These are phyloP conservation scores for Mycosphaerella sp. DNA, from an alignment of 2,329 filamentous ascomycete genomes.

Conservation along the genomic window DNA sequence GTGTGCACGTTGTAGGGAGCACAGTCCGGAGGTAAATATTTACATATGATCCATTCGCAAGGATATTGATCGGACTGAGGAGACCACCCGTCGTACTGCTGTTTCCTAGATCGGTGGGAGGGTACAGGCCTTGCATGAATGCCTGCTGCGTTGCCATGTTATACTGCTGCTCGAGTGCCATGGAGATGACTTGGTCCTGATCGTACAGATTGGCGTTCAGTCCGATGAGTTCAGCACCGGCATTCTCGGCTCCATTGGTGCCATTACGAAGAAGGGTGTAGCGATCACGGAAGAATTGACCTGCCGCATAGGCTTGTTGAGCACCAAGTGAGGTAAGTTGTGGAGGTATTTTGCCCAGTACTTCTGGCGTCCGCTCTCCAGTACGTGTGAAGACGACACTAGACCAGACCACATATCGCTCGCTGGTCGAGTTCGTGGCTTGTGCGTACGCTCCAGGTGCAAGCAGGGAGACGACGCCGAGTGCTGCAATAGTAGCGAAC, in stretches of 20 bases:
- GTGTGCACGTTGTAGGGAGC: too few relatives aligned
- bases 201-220: constrained; percentile 41
- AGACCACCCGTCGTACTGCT: constrained; percentile 27
- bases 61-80: constrained; percentile 35
- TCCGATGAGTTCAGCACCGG: constrained; percentile 38
- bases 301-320: constrained; percentile 47
- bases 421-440: not conserved
- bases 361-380: constrained; percentile 50
- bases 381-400: constrained; percentile 50
- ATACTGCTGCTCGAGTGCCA: constrained; percentile 44
- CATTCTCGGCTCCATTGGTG: constrained; percentile 15
- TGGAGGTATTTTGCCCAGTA: constrained; percentile 30
- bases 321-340: constrained; percentile 50
- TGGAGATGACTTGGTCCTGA: constrained; percentile 43
- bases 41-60: constrained; percentile 43
- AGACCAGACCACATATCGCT: constrained; percentile 37
- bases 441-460: constrained; percentile 17
- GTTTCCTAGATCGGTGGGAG: constrained; percentile 37
- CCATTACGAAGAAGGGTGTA: constrained; percentile 40
- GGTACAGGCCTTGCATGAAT: constrained; percentile 57
- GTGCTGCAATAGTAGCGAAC: constrained; percentile 18
- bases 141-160: constrained; percentile 51
- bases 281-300: constrained; percentile 46
- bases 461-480: constrained; percentile 20
- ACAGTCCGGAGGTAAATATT: not conserved